A percentile compares a stretch with the other conserved stretches of the same genome.
phyloP scores from a whole-genome alignment of 2,329 filamentous ascomycete genomes.

The Neodidymelliopsis sp. region DNA sequence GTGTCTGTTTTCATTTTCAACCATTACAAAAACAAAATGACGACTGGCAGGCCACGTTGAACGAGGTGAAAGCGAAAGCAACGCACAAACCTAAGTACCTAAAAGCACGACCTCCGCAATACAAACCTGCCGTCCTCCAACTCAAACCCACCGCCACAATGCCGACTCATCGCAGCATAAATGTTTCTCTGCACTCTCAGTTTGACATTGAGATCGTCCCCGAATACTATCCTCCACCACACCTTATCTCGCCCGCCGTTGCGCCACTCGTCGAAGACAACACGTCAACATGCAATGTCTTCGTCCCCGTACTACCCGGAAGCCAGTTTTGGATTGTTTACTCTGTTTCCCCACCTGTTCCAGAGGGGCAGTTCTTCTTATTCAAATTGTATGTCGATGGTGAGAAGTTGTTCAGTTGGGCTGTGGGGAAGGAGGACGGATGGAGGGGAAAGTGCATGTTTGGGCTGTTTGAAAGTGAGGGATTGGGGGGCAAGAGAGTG shows the following conservation, averaged over 20 bases:
- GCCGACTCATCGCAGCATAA: constrained; percentile 49
- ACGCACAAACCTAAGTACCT: background rate
- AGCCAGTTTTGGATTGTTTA: constrained; percentile 57
- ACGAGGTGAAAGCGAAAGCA: background rate
- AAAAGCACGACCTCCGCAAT: background rate
- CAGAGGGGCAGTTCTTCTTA: constrained; percentile 47
- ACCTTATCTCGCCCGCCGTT: background rate
- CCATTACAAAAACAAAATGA: no score
- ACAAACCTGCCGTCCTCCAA: background rate
- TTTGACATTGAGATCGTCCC: constrained; percentile 51
- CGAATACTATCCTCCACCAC: constrained; percentile 37
- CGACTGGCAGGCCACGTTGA: no score
- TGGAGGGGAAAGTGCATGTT: constrained; percentile 57
- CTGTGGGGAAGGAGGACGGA: constrained; percentile 50
- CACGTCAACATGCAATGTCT: constrained; percentile 44
- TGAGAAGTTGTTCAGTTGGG: constrained; percentile 53
- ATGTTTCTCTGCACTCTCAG: constrained; percentile 51
- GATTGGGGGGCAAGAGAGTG: constrained; percentile 38
- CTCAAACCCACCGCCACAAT: constrained; percentile 20
- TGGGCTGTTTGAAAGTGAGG: constrained; percentile 49
- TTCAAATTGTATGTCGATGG: constrained; percentile 57
- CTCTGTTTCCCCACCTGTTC: constrained; percentile 39
- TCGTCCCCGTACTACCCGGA: constrained; percentile 44
- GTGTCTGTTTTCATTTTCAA: no score
- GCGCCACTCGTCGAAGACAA: constrained; percentile 30